Evolutionary conservation across 495 filamentous ascomycete genomes (phyloP), one percentile per base, ranked within the genome.

Genomic region (Penicillium silybi): DNA sequence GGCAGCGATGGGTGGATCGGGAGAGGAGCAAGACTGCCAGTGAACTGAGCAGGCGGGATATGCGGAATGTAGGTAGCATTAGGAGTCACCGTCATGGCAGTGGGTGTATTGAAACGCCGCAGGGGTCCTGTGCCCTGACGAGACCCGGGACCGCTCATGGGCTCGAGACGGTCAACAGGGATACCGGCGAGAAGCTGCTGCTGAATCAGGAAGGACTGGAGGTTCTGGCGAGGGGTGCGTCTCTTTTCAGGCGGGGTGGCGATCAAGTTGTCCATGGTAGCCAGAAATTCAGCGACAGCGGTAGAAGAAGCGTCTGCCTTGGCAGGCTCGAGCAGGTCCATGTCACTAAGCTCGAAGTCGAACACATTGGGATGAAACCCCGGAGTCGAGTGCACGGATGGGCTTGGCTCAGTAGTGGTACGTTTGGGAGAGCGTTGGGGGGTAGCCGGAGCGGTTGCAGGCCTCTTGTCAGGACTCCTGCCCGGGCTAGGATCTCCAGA

Each of bases 121-220:
- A 9, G 2, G 3, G 17, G 1, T 19, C 17, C 10, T 16, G 1
- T 2, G 22, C 41, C 3, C 40, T 32, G 29, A 32, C 29, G 29
- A 1, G 29, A 32, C 13, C 29, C 29, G 11, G 29, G 29, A 13
- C 29, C 52, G 25, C 6, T 26, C 53, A 69, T 62, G 8, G 54
- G 46, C 19, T 64, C 43, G 17, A 70, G 40, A 4, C 67, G 20
- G 10, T 66, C 50, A 1, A 45, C 53, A 3, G 56, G 52, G 23
- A 73, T 63, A 13, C 70, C 70, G 3, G 56, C 68, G 3, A 68
- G 4, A 1, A 59, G 39, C 44, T 73, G 70, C 48, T 66, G 59
- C 7, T 59, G 60, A 20, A 72, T 47, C n/a, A 73, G 58, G 35
- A 62, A 67, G 9, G 45, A 53, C 40, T 70, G 65, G 8, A 71